Percentiles rank a stretch among this genome's conserved stretches.
Conservation (phyloP, 192 early-diverging fungal genomes). For the Pilobolus umbonatus region DNA sequence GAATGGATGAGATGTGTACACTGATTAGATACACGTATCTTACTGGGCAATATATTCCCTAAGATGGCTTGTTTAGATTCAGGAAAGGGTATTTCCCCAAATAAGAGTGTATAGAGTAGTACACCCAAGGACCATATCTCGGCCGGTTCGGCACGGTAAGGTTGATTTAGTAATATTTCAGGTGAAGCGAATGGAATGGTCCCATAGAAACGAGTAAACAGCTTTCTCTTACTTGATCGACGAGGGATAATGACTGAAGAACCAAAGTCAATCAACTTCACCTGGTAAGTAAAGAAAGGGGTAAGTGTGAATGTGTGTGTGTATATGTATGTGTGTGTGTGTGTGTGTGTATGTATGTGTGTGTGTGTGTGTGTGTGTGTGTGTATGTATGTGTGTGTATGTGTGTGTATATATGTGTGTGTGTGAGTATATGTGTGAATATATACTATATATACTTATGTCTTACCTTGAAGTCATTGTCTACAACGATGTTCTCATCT, state of each 20-base stretch:
- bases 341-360: too few relatives aligned
- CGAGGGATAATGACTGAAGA: conserved; percentile 41
- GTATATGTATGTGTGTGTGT: too few relatives aligned
- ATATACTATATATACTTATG: conserved; percentile 7
- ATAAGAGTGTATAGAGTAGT: conserved; percentile 61
- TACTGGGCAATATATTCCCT: conserved; percentile 30
- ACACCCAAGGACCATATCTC: conserved; percentile 71
- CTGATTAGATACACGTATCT: conserved; percentile 38
- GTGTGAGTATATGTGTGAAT: too few relatives aligned
- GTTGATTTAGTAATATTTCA: conserved; percentile 56
- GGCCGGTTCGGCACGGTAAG: conserved; percentile 51
- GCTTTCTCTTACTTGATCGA: conserved; percentile 3
- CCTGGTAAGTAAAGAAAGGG: conserved; percentile 21
- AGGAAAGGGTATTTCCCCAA: conserved; percentile 56
- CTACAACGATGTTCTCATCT: conserved; percentile 64
- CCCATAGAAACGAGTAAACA: conserved; percentile 56
- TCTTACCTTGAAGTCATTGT: conserved; percentile 31
- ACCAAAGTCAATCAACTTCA: conserved; percentile 68
- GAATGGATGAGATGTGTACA: conserved; percentile 52
- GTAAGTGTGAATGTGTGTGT: neutral
- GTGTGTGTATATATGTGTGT: neutral
- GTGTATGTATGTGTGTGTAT: too few relatives aligned
- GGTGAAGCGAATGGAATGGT: conserved; percentile 66
- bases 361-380: too few relatives aligned
- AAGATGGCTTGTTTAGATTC: conserved; percentile 40